Evolutionary conservation across 768 basidiomycete genomes (phyloP).

Genomic region (Panellus pusillus): DNA sequence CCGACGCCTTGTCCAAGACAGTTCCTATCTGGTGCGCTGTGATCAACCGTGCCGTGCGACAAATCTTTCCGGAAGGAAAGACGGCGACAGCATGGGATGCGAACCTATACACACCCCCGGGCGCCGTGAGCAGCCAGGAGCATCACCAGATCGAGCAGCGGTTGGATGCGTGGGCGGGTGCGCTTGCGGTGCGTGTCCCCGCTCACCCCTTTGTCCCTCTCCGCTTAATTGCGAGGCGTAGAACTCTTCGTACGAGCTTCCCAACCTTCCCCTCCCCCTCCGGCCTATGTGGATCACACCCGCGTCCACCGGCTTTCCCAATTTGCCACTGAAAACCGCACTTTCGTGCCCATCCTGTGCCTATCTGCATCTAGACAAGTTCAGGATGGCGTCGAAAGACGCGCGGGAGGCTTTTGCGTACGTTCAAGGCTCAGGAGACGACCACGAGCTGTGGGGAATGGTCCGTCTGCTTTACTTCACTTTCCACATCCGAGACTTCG

Average conservation of each 20-base stretch:
- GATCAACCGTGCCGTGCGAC: conserved; percentile 64
- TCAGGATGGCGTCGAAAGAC: conserved; percentile 57
- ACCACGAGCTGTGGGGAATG: conserved; percentile 89
- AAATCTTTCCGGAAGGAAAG: conserved; percentile 29
- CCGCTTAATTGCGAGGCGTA: conserved; percentile 27
- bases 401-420: conserved; percentile 75
- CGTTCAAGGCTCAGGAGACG: conserved; percentile 93
- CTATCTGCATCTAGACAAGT: conserved; percentile 81
- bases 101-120: conserved; percentile 68
- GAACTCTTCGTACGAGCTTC: conserved; percentile 73
- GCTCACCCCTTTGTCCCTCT: not conserved
- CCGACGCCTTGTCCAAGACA: conserved; percentile 92
- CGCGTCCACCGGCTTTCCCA: conserved; percentile 50
- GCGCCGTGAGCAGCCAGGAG: conserved; percentile 71
- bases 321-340: conserved; percentile 27
- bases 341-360: conserved; percentile 75
- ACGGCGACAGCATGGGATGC: conserved; percentile 47
- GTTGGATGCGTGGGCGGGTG: conserved; percentile 68
- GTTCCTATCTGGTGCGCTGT: conserved; percentile 95
- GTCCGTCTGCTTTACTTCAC: conserved; percentile 34
- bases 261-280: conserved; percentile 61
- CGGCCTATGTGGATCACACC: conserved; percentile 90
- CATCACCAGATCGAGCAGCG: conserved; percentile 70
- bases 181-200: conserved; percentile 56
- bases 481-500: not conserved